A percentile compares a stretch with the other conserved stretches of the same genome.
Conservation (phyloP, 805 yeast species). For the Nakazawaea wickerhamii region DNA sequence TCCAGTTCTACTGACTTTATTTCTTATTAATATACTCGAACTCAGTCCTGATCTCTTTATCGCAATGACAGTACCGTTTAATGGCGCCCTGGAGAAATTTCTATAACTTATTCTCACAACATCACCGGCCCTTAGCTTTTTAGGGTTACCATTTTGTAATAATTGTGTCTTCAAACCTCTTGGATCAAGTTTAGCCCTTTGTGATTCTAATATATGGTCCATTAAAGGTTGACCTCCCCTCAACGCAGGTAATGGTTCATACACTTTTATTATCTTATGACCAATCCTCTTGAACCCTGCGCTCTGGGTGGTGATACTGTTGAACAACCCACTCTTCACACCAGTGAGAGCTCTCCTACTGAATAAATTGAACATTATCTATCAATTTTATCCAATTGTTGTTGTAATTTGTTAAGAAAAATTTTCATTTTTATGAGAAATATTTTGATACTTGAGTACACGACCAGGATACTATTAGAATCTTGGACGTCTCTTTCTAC, state of each 20-base stretch:
- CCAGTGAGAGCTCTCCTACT: neutral
- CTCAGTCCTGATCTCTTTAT: conserved; percentile 68
- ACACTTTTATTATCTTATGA: conserved; percentile 26
- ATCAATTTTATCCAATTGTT: neutral
- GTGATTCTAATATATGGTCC: conserved; percentile 42
- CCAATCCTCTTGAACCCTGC: conserved; percentile 10
- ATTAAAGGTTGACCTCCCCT: conserved; percentile 42
- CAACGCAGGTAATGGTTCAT: conserved; percentile 43
- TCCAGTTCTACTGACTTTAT: conserved; percentile 76
- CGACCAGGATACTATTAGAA: conserved; percentile 34
- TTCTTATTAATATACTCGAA: conserved; percentile 75
- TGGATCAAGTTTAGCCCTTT: conserved; percentile 61
- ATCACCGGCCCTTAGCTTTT: conserved; percentile 72
- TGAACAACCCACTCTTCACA: neutral
- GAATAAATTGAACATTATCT: conserved; percentile 4
- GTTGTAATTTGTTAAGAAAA: neutral
- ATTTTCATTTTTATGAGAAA: neutral
- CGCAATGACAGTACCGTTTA: conserved; percentile 75
- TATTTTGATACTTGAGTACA: neutral
- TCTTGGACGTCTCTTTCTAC: conserved; percentile 68
- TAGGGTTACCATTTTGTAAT: conserved; percentile 39
- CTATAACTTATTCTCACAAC: conserved; percentile 68
- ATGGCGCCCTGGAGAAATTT: conserved; percentile 51
- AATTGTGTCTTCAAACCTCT: conserved; percentile 59
- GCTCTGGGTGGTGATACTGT: neutral